Evolutionary conservation across 768 basidiomycete species (phyloP), one percentile per base, ranked within the genome.

Genomic region (Naganishia kalamii): DNA sequence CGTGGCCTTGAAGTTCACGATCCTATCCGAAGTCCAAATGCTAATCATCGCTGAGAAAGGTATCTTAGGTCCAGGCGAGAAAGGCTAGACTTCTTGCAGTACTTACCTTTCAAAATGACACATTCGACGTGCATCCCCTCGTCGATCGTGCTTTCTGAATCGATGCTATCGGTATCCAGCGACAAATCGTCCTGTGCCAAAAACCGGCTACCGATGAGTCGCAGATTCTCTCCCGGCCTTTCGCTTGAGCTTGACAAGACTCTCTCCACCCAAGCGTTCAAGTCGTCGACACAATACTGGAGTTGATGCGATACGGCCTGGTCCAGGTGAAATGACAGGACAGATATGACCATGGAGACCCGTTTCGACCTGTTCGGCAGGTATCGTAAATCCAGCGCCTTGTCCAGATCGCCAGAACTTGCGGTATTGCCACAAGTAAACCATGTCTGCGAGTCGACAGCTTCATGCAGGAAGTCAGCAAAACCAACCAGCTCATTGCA

Each of bases 221-320:
- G 86, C 75, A 74, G 65, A 44, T 76, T 73, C 43, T 86, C 84
- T 60, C 80, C 80, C 67, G 85, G 63, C 79, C 79, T 57, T 72
- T 65, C 67, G 19, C 67, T 64, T 11, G 67, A 72, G 59, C 71
- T 72, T 4, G 67, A 70, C 48, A 73, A 71, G 6, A 80, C 77
- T 17, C 79, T 81, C 59, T 88, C 88, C 3, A 87, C 70, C 57
- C 87, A 82, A 71, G 88, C 90, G n/a, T 86, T 80, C 29, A 86
- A 74, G 72, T 97, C 92, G 73, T 99, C 96, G 7, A 86, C 87
- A 82, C 88, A 90, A 71, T 87, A 87, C 75, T 97, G 92, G 19
- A 98, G 75, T 13, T 84, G 84, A 72, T 97, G 90, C 8, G 92
- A 77, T 1, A 80, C 67, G 5, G 79, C 72, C 75, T 97, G 94